phyloP scores from a whole-genome alignment of 441 rosid species.

The Brassica hybrid region DNA sequence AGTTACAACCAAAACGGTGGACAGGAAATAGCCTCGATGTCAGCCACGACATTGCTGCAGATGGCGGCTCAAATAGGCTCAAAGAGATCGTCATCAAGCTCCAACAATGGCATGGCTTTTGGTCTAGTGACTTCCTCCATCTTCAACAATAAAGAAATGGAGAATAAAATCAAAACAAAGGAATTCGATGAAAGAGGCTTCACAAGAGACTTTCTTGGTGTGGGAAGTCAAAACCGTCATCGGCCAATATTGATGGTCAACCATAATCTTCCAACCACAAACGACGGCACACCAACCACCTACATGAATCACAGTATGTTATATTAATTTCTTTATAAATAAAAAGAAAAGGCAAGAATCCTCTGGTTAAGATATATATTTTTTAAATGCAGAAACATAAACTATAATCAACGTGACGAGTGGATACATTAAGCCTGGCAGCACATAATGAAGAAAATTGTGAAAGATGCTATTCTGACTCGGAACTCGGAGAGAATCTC shows the following conservation, averaged over 20 bases:
- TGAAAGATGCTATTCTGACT: conserved; percentile 12
- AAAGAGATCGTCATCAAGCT: conserved; percentile 47
- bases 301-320: conserved; percentile 12
- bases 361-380: conserved; percentile 30
- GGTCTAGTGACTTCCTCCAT: conserved; percentile 42
- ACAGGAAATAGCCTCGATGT: conserved; percentile 52
- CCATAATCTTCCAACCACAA: conserved; percentile 20
- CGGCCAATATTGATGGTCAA: conserved; percentile 37
- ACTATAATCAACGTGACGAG: not conserved
- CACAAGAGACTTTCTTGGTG: conserved; percentile 80
- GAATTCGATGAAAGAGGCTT: conserved; percentile 49
- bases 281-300: not conserved
- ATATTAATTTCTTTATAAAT: not conserved
- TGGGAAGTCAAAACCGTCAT: conserved; percentile 47
- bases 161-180: conserved; percentile 22
- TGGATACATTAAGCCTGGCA: not conserved
- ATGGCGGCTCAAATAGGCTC: conserved; percentile 86
- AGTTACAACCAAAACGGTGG: conserved; percentile 14
- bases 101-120: not conserved
- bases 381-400: conserved; percentile 19
- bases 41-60: conserved; percentile 79
- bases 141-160: conserved; percentile 38
- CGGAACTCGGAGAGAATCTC: conserved; percentile 36
- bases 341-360: not conserved
- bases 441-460: conserved; percentile 4